These are phyloP conservation scores for Xylaria sp. DNA, from an alignment of 2,329 filamentous ascomycete genomes.

Conservation along the genomic window DNA sequence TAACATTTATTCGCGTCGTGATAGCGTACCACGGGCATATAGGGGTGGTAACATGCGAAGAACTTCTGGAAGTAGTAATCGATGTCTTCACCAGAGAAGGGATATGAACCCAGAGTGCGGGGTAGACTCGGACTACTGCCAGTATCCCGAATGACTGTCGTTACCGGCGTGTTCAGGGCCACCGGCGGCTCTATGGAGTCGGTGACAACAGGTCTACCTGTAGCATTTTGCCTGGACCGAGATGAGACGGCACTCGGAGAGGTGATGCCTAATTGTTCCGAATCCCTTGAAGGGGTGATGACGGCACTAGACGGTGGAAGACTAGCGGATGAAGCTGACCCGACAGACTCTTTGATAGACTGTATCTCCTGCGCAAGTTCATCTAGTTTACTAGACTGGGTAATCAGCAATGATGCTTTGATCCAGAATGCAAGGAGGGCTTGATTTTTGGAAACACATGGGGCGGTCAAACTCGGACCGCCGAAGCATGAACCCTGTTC, in stretches of 20 bases:
- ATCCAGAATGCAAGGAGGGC: neutral
- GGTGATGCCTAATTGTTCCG: slow-evolving; percentile 29
- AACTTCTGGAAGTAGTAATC: slow-evolving; percentile 63
- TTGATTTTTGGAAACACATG: neutral
- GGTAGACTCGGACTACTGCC: slow-evolving; percentile 42
- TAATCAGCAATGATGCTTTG: slow-evolving; percentile 10
- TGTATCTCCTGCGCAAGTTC: slow-evolving; percentile 60
- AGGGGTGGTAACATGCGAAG: slow-evolving; percentile 58
- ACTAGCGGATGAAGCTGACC: slow-evolving; percentile 26
- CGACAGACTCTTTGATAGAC: slow-evolving; percentile 59
- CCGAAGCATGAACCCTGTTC: no score
- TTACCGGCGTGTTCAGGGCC: slow-evolving; percentile 39
- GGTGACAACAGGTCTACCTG: neutral
- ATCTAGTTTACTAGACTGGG: slow-evolving; percentile 56
- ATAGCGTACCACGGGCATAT: slow-evolving; percentile 57
- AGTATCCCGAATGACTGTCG: slow-evolving; percentile 29
- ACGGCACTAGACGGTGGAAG: slow-evolving; percentile 27
- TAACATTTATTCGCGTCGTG: slow-evolving; percentile 59
- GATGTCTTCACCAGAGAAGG: slow-evolving; percentile 59
- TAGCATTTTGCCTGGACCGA: slow-evolving; percentile 15
- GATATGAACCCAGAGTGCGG: slow-evolving; percentile 52
- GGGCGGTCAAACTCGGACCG: neutral
- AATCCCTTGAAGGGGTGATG: slow-evolving; percentile 28
- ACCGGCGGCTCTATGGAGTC: slow-evolving; percentile 35
- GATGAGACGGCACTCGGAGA: slow-evolving; percentile 29